A percentile compares a stretch with the other conserved stretches of the same genome.
Conservation (phyloP, 305 asterid genomes). For the Plantago rigida region DNA sequence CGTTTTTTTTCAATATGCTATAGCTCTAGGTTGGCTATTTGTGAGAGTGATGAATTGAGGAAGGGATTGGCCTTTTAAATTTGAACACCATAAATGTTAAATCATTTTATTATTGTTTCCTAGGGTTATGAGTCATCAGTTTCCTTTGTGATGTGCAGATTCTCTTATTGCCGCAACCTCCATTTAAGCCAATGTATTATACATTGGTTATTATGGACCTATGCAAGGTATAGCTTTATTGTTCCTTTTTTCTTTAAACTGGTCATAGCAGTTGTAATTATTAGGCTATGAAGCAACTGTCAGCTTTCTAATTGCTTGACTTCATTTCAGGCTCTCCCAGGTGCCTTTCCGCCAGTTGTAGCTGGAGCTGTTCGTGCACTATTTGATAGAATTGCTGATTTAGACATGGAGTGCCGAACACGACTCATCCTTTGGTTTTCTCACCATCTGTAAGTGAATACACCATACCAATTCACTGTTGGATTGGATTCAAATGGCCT, state of each 20-base stretch:
- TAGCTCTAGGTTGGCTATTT: too few species aligned
- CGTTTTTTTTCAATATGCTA: too few species aligned
- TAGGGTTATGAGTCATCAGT: conserved; percentile 17
- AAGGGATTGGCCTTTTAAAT: conserved; percentile 17
- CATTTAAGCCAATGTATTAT: conserved; percentile 86
- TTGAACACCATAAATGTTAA: neutral
- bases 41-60: neutral
- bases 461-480: too few species aligned
- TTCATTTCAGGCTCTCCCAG: conserved; percentile 85
- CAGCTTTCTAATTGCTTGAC: conserved; percentile 26
- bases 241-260: conserved; percentile 5
- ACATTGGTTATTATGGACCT: conserved; percentile 95
- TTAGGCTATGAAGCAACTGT: conserved; percentile 17
- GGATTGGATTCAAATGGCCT: too few species aligned
- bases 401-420: conserved; percentile 95
- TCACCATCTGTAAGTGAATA: conserved; percentile 80
- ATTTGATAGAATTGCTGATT: conserved; percentile 77
- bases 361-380: conserved; percentile 99
- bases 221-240: conserved; percentile 59
- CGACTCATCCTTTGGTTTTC: conserved; percentile 99
- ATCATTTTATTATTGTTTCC: conserved; percentile 9
- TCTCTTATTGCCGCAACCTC: conserved; percentile 86
- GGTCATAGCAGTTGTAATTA: neutral
- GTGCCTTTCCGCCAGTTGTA: conserved; percentile 97
- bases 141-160: conserved; percentile 50